Percentiles rank a stretch among this genome's conserved stretches.
These are phyloP conservation scores for Oxytropis ochrocephala DNA, from an alignment of 306 rosid genomes.

Conservation along the genomic window DNA sequence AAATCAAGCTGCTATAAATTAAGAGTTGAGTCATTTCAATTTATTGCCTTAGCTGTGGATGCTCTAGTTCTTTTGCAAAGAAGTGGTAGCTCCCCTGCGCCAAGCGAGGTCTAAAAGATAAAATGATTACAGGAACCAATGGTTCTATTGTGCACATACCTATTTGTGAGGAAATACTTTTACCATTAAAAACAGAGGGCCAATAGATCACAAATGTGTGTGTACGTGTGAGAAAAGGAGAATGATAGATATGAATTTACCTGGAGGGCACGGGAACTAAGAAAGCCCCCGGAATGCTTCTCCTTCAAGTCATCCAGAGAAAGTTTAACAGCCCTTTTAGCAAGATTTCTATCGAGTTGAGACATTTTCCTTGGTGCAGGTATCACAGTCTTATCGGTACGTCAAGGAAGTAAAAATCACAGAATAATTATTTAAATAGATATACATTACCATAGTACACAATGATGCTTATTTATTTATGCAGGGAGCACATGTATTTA, in stretches of 20 bases:
- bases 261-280: conserved; percentile 76
- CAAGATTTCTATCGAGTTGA: conserved; percentile 48
- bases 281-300: conserved; percentile 59
- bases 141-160: not conserved
- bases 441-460: not conserved
- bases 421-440: not conserved
- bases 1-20: not conserved
- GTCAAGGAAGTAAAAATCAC: conserved; percentile 55
- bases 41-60: not conserved
- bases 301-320: conserved; percentile 82
- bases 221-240: not conserved
- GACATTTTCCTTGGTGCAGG: conserved; percentile 37
- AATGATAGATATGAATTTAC: conserved; percentile 29
- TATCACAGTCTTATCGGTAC: conserved; percentile 29
- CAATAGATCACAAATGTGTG: not conserved
- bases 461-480: not conserved
- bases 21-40: not conserved
- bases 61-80: not conserved
- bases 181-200: not conserved
- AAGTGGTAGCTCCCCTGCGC: not conserved
- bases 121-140: not conserved
- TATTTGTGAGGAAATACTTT: not conserved
- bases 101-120: not conserved
- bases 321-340: conserved; percentile 52
- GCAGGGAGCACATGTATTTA: not conserved